Evolutionary conservation across 352 stramenopile genomes (phyloP).

Genomic region (Pythium phragmitis): DNA sequence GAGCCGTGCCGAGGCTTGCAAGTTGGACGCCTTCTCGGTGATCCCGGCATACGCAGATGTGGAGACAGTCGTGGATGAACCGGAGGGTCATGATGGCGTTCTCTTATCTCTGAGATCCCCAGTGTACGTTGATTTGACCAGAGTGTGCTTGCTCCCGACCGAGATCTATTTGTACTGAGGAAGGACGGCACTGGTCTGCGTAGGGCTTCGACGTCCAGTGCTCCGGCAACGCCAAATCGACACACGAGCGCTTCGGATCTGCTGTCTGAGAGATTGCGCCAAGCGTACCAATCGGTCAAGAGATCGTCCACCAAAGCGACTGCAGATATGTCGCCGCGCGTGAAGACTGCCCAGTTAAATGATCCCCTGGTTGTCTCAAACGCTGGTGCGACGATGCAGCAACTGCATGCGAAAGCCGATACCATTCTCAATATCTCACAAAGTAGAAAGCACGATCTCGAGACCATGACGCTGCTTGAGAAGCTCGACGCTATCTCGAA

Average conservation of each 20-base stretch:
- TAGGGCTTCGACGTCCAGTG: background rate
- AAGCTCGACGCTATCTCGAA: constrained; percentile 46
- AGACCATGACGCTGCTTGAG: constrained; percentile 37
- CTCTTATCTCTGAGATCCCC: constrained; percentile 16
- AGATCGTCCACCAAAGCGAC: constrained; percentile 15
- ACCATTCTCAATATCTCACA: constrained; percentile 29
- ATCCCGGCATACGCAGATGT: background rate
- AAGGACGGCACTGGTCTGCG: background rate
- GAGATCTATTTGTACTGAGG: background rate
- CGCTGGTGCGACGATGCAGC: constrained; percentile 10
- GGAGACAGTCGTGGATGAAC: constrained; percentile 4
- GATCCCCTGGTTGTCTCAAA: background rate
- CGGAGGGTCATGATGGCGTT: constrained; percentile 8
- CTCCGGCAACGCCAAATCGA: background rate
- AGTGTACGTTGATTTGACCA: constrained; percentile 9
- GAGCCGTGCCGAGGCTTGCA: constrained; percentile 11
- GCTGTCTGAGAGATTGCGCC: constrained; percentile 43
- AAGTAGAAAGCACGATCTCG: constrained; percentile 13
- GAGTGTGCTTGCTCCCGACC: background rate
- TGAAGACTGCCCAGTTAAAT: background rate
- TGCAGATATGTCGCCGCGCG: background rate
- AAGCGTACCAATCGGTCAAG: constrained; percentile 58
- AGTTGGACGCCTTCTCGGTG: constrained; percentile 25
- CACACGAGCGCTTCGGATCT: constrained; percentile 27
- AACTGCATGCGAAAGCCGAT: constrained; percentile 35